phyloP scores from a whole-genome alignment of 1,139 yeast species.

The Pichia sp. region DNA sequence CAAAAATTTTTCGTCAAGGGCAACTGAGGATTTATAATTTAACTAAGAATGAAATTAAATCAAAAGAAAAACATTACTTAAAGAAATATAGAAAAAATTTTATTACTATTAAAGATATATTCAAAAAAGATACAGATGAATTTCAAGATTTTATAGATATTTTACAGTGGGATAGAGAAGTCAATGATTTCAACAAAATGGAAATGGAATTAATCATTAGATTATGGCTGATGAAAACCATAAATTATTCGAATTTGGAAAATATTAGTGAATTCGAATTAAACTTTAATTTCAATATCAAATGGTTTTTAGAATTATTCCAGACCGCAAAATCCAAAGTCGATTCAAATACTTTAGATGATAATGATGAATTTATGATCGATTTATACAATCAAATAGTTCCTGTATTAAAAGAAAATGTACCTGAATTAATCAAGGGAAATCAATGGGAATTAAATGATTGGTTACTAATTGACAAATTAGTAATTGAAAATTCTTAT shows the following conservation, averaged over 20 bases:
- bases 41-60: constrained; percentile 42
- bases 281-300: constrained; percentile 26
- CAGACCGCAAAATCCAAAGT: constrained; percentile 34
- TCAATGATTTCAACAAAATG: constrained; percentile 41
- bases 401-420: constrained; percentile 40
- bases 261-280: constrained; percentile 11
- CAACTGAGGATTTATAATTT: constrained; percentile 44
- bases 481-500: constrained; percentile 20
- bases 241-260: constrained; percentile 38
- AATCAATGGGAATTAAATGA: constrained; percentile 55
- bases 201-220: constrained; percentile 47
- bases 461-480: constrained; percentile 15
- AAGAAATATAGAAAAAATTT: constrained; percentile 36
- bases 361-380: constrained; percentile 42
- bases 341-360: constrained; percentile 33
- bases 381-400: constrained; percentile 48
- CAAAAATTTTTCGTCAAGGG: constrained; percentile 36
- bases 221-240: constrained; percentile 53
- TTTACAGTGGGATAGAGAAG: constrained; percentile 44
- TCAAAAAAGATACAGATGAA: constrained; percentile 30
- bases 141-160: constrained; percentile 42
- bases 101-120: constrained; percentile 43
- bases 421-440: constrained; percentile 42
- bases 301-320: constrained; percentile 46
- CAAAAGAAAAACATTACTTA: constrained; percentile 48